Conservation (phyloP, 345 rosid species). For the Syzygium oleosum region DNA sequence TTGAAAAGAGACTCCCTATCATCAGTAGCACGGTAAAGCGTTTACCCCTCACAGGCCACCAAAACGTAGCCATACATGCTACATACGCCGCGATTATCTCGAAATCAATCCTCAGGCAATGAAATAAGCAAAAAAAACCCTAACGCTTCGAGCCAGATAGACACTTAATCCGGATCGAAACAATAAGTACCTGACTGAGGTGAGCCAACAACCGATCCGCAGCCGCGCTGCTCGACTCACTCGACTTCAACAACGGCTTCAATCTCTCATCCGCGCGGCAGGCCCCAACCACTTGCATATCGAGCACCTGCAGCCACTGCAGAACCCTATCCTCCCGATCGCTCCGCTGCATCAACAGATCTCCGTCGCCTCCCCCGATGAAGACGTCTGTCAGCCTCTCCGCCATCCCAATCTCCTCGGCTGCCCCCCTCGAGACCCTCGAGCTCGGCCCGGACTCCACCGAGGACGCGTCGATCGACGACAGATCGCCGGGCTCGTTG, state of each 20-base stretch:
- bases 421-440: conserved; percentile 5
- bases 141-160: background rate
- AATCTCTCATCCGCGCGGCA: conserved; percentile 96
- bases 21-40: no score
- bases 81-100: no score
- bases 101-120: no score
- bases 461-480: no score
- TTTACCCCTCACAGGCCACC: no score
- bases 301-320: conserved; percentile 85
- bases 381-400: conserved; percentile 54
- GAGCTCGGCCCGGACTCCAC: no score
- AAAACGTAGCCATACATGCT: no score
- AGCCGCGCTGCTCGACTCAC: conserved; percentile 48
- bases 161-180: background rate
- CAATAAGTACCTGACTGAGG: conserved; percentile 58
- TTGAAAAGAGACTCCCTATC: no score
- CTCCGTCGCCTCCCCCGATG: conserved; percentile 45
- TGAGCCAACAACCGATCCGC: conserved; percentile 78
- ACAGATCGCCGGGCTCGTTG: no score
- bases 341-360: conserved; percentile 50
- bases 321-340: conserved; percentile 69
- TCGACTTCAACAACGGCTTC: conserved; percentile 80
- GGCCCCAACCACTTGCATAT: conserved; percentile 87
- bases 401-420: conserved; percentile 12
- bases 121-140: no score